Conservation (phyloP, 495 filamentous ascomycete genomes). For the Annulohypoxylon stygium region DNA sequence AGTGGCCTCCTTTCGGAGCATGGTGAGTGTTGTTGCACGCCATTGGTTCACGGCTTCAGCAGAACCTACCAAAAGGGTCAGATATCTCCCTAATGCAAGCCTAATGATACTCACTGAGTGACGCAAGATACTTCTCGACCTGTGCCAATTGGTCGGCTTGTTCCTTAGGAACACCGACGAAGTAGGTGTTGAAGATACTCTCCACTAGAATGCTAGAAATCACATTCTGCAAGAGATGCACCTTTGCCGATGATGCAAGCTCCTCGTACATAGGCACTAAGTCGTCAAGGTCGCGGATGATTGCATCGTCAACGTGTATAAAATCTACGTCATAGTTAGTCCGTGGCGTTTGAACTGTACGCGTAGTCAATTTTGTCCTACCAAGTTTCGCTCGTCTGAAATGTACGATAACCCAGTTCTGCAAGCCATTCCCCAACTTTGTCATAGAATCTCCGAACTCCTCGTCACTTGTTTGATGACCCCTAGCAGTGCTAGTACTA, state of each 20-base stretch:
- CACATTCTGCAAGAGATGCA: slow-evolving; percentile 66
- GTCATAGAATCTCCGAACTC: slow-evolving; percentile 62
- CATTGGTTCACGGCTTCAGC: slow-evolving; percentile 66
- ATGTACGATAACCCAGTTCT: slow-evolving; percentile 70
- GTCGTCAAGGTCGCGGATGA: slow-evolving; percentile 55
- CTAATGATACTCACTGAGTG: slow-evolving; percentile 56
- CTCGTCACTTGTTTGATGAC: slow-evolving; percentile 67
- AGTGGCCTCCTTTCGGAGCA: slow-evolving; percentile 62
- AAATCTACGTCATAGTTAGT: slow-evolving; percentile 55
- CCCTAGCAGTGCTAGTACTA: slow-evolving; percentile 60
- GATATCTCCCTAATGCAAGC: slow-evolving; percentile 24
- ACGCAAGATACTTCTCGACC: slow-evolving; percentile 60
- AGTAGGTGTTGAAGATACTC: slow-evolving; percentile 65
- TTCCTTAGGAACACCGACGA: slow-evolving; percentile 63
- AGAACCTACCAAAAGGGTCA: slow-evolving; percentile 53
- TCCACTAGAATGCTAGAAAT: slow-evolving; percentile 65
- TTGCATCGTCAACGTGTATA: slow-evolving; percentile 50
- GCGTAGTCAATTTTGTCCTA: slow-evolving; percentile 44
- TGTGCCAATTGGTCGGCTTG: slow-evolving; percentile 57
- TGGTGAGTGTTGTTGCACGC: slow-evolving; percentile 65
- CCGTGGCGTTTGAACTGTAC: slow-evolving; percentile 11
- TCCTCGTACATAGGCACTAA: slow-evolving; percentile 66
- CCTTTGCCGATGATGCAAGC: slow-evolving; percentile 61
- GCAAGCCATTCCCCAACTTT: slow-evolving; percentile 66
- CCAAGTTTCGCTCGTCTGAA: slow-evolving; percentile 66